phyloP scores from a whole-genome alignment of 2,329 filamentous ascomycete species.

The Exophiala xenobiotica region DNA sequence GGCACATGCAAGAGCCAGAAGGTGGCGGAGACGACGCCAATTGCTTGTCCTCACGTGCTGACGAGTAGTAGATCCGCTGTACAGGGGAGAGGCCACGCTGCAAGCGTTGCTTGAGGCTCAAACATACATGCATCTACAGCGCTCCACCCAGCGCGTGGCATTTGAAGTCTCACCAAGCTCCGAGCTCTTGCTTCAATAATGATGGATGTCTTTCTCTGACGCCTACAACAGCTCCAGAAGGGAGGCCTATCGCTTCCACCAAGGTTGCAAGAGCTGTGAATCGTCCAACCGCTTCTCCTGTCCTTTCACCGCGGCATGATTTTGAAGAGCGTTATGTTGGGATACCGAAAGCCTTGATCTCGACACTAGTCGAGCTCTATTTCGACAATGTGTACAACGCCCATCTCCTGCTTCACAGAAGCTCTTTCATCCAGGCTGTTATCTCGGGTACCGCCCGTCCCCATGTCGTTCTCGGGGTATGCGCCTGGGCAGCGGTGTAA shows the following conservation, averaged over 20 bases:
- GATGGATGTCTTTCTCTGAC: no score
- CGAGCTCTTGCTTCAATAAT: no score
- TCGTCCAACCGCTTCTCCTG: not conserved
- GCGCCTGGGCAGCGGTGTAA: conserved; percentile 9
- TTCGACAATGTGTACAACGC: conserved; percentile 12
- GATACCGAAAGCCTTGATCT: conserved; percentile 4
- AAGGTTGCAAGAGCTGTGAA: not conserved
- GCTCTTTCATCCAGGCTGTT: not conserved
- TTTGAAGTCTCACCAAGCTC: no score
- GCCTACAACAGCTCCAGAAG: no score
- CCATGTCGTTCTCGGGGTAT: conserved; percentile 7
- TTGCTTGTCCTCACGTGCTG: not conserved
- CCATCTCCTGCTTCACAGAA: conserved; percentile 7
- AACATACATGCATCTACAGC: conserved; percentile 7
- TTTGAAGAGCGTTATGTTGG: conserved; percentile 3
- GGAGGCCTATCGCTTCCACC: no score
- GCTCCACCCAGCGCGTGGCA: no score
- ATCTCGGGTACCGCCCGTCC: not conserved
- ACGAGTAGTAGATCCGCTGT: conserved; percentile 3
- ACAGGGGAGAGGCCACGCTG: conserved; percentile 7
- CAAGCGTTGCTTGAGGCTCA: conserved; percentile 5
- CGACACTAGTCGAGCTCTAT: conserved; percentile 9
- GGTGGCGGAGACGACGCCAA: not conserved
- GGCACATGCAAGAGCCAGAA: conserved; percentile 10
- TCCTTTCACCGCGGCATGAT: not conserved